Percentiles rank a stretch among this genome's conserved stretches.
Conservation (phyloP, 1,284 basidiomycete species). For the Puccinia novopanici region DNA sequence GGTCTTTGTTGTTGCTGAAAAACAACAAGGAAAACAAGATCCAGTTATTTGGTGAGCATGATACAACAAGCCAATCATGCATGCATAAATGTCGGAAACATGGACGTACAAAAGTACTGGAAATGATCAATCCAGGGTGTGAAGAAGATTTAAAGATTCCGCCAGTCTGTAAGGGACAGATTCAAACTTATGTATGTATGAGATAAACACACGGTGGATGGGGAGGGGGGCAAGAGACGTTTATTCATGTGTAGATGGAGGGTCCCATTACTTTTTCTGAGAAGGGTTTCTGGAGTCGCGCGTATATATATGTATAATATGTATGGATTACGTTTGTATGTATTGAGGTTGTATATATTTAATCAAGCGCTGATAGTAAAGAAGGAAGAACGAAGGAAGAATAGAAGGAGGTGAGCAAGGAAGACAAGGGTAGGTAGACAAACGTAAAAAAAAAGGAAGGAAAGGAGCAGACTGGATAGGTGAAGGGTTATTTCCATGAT, state of each 20-base stretch:
- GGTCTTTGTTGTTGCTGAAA: too few relatives aligned
- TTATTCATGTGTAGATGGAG: background rate
- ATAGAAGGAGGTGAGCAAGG: background rate
- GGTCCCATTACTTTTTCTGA: background rate
- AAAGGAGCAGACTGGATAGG: background rate
- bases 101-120: too few relatives aligned
- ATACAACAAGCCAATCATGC: too few relatives aligned
- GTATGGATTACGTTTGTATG: background rate
- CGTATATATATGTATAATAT: background rate
- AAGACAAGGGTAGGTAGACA: background rate
- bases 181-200: background rate
- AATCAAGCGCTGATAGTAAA: background rate
- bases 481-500: conserved; percentile 10
- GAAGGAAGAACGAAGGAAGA: conserved; percentile 15
- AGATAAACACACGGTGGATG: background rate
- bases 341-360: background rate
- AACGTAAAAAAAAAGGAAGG: background rate
- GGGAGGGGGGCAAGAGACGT: too few relatives aligned
- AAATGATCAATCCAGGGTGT: too few relatives aligned
- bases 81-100: too few relatives aligned
- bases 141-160: too few relatives aligned
- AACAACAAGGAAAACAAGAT: too few relatives aligned
- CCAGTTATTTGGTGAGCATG: too few relatives aligned
- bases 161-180: too few relatives aligned
- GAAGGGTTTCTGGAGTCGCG: background rate